Percentiles rank a stretch among this genome's conserved stretches.
These are phyloP conservation scores for Cornus suecica DNA, from an alignment of 148 eudicot genomes.

Conservation along the genomic window DNA sequence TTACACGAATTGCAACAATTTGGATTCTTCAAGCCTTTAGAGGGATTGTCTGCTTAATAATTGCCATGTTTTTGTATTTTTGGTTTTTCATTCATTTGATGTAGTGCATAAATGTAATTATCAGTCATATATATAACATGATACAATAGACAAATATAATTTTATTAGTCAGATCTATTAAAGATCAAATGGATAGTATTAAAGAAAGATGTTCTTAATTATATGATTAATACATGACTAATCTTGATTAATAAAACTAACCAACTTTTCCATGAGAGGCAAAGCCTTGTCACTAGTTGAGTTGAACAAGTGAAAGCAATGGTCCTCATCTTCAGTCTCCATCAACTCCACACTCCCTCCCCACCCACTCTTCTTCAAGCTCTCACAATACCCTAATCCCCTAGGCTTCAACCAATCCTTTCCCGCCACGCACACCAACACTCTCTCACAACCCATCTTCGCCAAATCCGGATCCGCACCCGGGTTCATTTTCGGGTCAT, in stretches of 20 bases:
- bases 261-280: constrained; percentile 15
- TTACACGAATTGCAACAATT: too few relatives aligned
- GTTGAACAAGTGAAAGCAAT: constrained; percentile 29
- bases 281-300: constrained; percentile 7
- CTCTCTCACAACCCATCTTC: constrained; percentile 22
- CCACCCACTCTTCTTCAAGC: constrained; percentile 40
- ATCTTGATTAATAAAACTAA: constrained; percentile 15
- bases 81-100: too few relatives aligned
- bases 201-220: too few relatives aligned
- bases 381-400: constrained; percentile 26
- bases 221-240: too few relatives aligned
- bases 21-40: too few relatives aligned
- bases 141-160: too few relatives aligned
- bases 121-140: too few relatives aligned
- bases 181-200: too few relatives aligned
- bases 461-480: constrained; percentile 30
- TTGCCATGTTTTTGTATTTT: too few relatives aligned
- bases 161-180: too few relatives aligned
- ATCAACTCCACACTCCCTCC: constrained; percentile 30
- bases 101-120: too few relatives aligned
- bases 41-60: too few relatives aligned
- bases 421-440: constrained; percentile 31
- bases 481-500: constrained; percentile 46
- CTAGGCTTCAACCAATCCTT: constrained; percentile 32
- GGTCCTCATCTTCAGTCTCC: constrained; percentile 34